Evolutionary conservation across 257 asterid genomes (phyloP).

Genomic region (Jacaranda copaia): DNA sequence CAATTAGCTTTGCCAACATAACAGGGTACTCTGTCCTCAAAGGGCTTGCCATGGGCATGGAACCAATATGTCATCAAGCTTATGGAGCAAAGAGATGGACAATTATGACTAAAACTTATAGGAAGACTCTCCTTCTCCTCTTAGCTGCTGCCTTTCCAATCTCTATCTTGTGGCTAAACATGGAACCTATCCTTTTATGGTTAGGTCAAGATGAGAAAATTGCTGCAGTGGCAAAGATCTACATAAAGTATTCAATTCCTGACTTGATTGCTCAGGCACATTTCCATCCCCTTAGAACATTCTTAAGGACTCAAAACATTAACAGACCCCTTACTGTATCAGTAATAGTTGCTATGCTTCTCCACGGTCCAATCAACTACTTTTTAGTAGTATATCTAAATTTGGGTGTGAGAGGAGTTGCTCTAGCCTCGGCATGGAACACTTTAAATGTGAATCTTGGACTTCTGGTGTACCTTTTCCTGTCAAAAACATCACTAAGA

Average conservation of each 20-base stretch:
- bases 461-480: conserved; percentile 43
- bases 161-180: conserved; percentile 54
- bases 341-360: conserved; percentile 48
- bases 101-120: conserved; percentile 46
- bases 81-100: conserved; percentile 59
- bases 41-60: conserved; percentile 62
- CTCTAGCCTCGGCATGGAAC: conserved; percentile 60
- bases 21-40: conserved; percentile 59
- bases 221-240: conserved; percentile 46
- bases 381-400: conserved; percentile 45
- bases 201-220: conserved; percentile 50
- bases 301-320: conserved; percentile 62
- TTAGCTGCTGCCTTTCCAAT: conserved; percentile 41
- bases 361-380: conserved; percentile 56
- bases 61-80: conserved; percentile 61
- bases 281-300: conserved; percentile 55
- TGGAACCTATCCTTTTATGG: conserved; percentile 53
- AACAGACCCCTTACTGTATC: conserved; percentile 56
- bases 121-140: conserved; percentile 54
- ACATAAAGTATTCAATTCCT: conserved; percentile 53
- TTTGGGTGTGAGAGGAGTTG: conserved; percentile 58
- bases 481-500: conserved; percentile 40
- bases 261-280: conserved; percentile 57
- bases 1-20: conserved; percentile 54
- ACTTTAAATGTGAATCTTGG: conserved; percentile 51